Evolutionary conservation across 108 stramenopile genomes (phyloP), one percentile per base, ranked within the genome.

Genomic region (Chaetoceros muelleri): DNA sequence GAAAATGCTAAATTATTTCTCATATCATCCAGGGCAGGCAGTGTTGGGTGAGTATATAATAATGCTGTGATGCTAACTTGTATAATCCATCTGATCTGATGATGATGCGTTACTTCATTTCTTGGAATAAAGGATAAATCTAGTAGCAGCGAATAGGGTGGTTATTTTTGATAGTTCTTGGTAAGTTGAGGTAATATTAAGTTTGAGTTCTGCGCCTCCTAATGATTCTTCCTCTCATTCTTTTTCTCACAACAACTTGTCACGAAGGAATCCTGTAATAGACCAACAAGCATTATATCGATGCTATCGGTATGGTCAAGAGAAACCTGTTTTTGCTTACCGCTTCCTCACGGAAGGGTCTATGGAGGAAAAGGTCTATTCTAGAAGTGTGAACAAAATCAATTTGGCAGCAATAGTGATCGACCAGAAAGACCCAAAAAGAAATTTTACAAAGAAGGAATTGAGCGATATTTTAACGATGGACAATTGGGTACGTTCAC

Each of bases 351-450:
- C 81, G 1, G 78, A 89, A 62, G 83, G 83, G 1, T 70, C 79
- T 5, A 81, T 81, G 72, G 87, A 89, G 60, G 80, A 84, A 49
- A 89, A 89, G 50, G 73, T 89, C 18, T 89, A 81, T 57, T 65
- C 63, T 23, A 64, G 87, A 22, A 66, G 76, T 23, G 77, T 80
- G 8, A 70, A 69, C 24, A 89, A 89, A 53, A 73, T 62, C 0
- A 66, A 79, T 44, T 49, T 89, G 3, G 80, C 77, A 28, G 61
- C 65, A 31, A 59, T 79, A 1, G 70, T 89, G 2, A 61, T 89
- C 48, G 87, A 89, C 30, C 69, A 73, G 26, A 74, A 76, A 26
- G 53, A 71, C 40, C 62, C 80, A 10, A 72, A 70, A 16, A 55
- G 84, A 40, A 53, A 48, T 24, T 89, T 85, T 59, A 69, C 79